Evolutionary conservation across 1,284 basidiomycete species (phyloP), one percentile per base, ranked within the genome.

Genomic region (Irpex sp.): DNA sequence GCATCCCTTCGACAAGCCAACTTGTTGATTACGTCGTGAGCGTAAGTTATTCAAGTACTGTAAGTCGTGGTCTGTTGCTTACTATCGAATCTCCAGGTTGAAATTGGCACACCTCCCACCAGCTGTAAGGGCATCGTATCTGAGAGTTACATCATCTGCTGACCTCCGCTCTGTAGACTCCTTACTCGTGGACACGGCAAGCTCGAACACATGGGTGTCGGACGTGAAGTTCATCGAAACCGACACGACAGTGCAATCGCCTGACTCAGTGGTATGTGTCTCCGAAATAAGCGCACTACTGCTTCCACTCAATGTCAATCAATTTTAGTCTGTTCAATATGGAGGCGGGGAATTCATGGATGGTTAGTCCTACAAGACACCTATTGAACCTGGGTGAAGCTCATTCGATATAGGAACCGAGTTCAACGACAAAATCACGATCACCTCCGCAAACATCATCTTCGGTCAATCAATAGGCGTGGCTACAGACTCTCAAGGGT

Each of bases 151-250:
- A 38, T 57, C 37, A 57, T 26, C 5, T 47, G 21, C 57, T 5
- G 40, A 38, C 48, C n/a, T 13, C n/a, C 3, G 21, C 15, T 34
- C 5, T 57, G 5, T 57, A 76, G 75, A 74, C 64, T 64, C 64
- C 17, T 68, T 77, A 34, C 57, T 77, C 37, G 64, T 74, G 37
- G 73, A 75, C 64, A 74, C 72, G 9, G 76, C 75, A 9, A 75
- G 74, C 59, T 86, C 86, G 40, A 88, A 87, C 77, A 89, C 86
- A 11, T 90, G 88, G 88, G 76, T 89, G 37, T 84, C 87, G 36
- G 69, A 56, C n/a, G 76, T 67, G 31, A 7, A 74, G 1, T 90
- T 84, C 67, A 72, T 72, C n/a, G 63, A 65, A 64, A 87, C 86
- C 0, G 78, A 76, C 62, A 82, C 85, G 37, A 85, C 82, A 60